phyloP scores from a whole-genome alignment of 2,329 filamentous ascomycete species.

The Xylariaceae sp. region DNA sequence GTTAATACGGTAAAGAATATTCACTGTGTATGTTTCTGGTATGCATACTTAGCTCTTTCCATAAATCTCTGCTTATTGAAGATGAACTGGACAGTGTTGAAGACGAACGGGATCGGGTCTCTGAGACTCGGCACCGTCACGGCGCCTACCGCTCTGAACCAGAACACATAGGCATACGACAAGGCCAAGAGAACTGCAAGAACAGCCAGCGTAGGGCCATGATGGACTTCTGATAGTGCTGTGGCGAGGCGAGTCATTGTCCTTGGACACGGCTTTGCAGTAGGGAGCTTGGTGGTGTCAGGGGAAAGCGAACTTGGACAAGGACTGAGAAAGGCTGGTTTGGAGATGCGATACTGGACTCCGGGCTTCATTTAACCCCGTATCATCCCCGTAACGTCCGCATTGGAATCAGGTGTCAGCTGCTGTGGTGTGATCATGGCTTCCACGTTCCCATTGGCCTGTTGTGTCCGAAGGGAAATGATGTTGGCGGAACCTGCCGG shows the following conservation, averaged over 20 bases:
- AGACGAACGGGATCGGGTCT: slow-evolving; percentile 1
- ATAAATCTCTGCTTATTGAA: slow-evolving; percentile 1
- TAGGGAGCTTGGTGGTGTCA: background rate
- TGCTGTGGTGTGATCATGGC: background rate
- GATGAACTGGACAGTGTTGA: slow-evolving; percentile 1
- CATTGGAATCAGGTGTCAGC: background rate
- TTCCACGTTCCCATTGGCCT: background rate
- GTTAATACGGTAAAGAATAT: background rate
- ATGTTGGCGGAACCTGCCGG: background rate
- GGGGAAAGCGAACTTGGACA: background rate
- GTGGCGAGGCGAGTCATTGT: background rate
- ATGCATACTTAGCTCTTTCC: background rate
- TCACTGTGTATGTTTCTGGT: background rate
- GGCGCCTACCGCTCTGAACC: background rate
- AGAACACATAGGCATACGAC: background rate
- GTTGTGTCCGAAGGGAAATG: background rate
- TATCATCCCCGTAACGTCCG: background rate
- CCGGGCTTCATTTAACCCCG: background rate
- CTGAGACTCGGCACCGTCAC: background rate
- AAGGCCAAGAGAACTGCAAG: background rate
- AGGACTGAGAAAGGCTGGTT: background rate
- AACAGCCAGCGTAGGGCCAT: background rate
- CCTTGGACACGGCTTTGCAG: background rate
- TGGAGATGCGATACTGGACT: background rate
- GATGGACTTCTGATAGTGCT: background rate